Evolutionary conservation across 106 monocot genomes (phyloP).

Genomic region (Dactylorhiza incarnata): DNA sequence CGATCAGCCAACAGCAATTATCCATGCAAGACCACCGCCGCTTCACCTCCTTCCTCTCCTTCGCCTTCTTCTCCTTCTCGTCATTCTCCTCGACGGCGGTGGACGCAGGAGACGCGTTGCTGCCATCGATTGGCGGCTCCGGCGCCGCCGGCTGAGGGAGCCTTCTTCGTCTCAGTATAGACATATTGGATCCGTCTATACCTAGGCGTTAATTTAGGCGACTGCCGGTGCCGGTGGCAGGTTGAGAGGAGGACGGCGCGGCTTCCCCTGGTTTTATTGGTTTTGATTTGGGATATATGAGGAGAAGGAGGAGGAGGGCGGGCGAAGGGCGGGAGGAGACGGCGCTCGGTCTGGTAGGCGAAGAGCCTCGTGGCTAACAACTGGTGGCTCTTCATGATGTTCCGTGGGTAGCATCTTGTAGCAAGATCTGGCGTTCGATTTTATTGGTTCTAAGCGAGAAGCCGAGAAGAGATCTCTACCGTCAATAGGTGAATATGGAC

Average conservation of each 20-base stretch:
- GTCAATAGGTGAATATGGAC: too few relatives aligned
- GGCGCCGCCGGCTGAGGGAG: background rate
- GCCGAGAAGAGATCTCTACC: too few relatives aligned
- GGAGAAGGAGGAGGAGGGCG: background rate
- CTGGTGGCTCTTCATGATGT: background rate
- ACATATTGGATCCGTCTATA: background rate
- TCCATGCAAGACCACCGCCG: conserved; percentile 68
- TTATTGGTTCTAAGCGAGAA: too few relatives aligned
- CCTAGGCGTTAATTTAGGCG: background rate
- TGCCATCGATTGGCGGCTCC: background rate
- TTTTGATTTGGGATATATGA: background rate
- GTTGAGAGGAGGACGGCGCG: background rate
- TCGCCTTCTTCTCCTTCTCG: conserved; percentile 5
- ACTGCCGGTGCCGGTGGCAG: background rate
- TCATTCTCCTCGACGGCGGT: background rate
- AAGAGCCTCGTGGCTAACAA: background rate
- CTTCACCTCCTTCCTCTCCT: conserved; percentile 10
- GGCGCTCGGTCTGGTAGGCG: background rate
- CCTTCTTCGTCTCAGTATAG: conserved; percentile 5
- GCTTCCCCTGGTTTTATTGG: background rate
- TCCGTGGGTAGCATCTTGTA: background rate
- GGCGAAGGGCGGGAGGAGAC: background rate
- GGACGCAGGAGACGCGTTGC: background rate
- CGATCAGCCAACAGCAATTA: conserved; percentile 84
- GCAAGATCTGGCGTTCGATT: background rate